A percentile compares a stretch with the other conserved stretches of the same genome.
Conservation (phyloP, 2,329 filamentous ascomycete genomes). For the Botryosphaeria dothidea region DNA sequence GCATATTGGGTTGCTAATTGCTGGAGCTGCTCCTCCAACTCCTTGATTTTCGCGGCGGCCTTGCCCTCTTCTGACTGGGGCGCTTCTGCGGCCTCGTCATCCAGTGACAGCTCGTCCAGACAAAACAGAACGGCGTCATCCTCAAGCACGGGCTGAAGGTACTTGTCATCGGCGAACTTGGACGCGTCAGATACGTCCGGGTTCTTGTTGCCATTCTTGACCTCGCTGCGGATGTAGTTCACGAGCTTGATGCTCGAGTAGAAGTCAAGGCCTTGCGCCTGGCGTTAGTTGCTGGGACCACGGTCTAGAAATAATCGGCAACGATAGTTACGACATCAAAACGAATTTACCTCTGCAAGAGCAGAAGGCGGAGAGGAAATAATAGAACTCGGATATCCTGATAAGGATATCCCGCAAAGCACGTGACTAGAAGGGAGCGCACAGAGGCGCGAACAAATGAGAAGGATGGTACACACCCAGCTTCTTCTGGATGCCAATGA, state of each 20-base stretch:
- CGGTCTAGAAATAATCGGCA: too few species aligned
- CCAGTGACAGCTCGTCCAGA: constrained; percentile 68
- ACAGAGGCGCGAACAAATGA: background rate
- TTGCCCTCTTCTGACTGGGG: constrained; percentile 27
- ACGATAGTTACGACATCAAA: too few species aligned
- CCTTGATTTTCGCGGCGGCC: background rate
- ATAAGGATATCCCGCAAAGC: background rate
- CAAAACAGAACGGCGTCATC: constrained; percentile 88
- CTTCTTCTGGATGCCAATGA: constrained; percentile 33
- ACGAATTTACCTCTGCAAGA: too few species aligned
- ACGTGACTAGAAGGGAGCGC: background rate
- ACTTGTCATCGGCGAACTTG: constrained; percentile 75
- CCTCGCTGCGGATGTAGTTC: constrained; percentile 51
- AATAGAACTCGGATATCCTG: background rate
- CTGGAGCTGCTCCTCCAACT: constrained; percentile 20
- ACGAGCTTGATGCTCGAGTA: constrained; percentile 47
- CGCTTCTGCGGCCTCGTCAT: background rate
- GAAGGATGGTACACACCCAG: constrained; percentile 33
- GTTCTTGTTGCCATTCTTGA: constrained; percentile 37
- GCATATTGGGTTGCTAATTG: constrained; percentile 42
- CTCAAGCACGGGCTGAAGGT: constrained; percentile 79
- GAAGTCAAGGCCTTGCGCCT: constrained; percentile 43
- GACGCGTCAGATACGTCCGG: constrained; percentile 61
- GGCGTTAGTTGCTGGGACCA: background rate
- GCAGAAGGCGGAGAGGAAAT: too few species aligned